Base-by-base conservation (phyloP, 805 yeast genomes). In the Candida easanensis region DNA sequence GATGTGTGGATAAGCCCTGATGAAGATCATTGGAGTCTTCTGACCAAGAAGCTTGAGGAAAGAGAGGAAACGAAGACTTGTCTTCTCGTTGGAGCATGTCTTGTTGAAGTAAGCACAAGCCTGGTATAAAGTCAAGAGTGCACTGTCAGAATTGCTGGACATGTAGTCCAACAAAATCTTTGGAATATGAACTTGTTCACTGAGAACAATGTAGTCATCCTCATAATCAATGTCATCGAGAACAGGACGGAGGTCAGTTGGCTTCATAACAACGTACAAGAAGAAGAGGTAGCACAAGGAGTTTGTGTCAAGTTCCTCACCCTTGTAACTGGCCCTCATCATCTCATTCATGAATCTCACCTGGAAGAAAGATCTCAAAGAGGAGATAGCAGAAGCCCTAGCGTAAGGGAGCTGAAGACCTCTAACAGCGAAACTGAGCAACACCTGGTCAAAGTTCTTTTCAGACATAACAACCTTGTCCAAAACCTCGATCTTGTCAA, bases 351-450 rank as follows among this genome's bases (percentile, higher is more conserved):
- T 54, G 44, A 66, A 70, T 48, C 81, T 64, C 16, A 70, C 62
- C 18, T 64, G 63, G 55, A 77, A 71, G 19, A 77, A 58, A 0
- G 61, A 54, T 38, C 65, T 67, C 51, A 82, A 54, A 19, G 76
- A 66, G 1, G 62, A 64, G 26, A 77, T 55, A 0, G 86, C 74
- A 3, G 70, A 63, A 9, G 70, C 72, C 44, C 73, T 75, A 17
- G 82, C 68, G 43, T 76, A 79, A 7, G 88, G 79, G 8, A 78
- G 62, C 28, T 76, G 73, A 32, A 83, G 60, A 0, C 90, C 91
- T 54, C 75, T 80, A 4, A 76, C 66, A 16, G 77, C 61, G 17
- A 74, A 54, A 34, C 68, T 65, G 23, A 78, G 58, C 27, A 83
- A 57, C 16, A 77, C 67, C 22, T 71, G 68, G 43, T 82, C 79